Evolutionary conservation across 768 basidiomycete species (phyloP).

Genomic region (Mycena chlorophos): DNA sequence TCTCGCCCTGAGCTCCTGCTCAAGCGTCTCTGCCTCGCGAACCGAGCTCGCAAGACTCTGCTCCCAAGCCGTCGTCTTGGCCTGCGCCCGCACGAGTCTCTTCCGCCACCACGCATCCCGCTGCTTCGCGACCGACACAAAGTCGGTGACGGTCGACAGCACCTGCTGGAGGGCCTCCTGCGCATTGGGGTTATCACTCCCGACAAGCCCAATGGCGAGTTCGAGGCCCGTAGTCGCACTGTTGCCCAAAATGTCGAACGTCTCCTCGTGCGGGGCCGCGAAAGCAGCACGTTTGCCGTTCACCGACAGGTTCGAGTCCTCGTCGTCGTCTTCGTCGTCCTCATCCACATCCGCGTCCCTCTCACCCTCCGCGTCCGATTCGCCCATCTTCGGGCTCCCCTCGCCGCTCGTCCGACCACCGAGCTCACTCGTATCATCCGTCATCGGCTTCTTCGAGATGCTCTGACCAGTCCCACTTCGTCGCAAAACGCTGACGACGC

Average conservation of each 20-base stretch:
- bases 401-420: slow-evolving; percentile 11
- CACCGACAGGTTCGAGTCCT: slow-evolving; percentile 41
- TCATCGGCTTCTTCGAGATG: background rate
- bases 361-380: slow-evolving; percentile 25
- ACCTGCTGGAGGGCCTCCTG: slow-evolving; percentile 62
- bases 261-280: slow-evolving; percentile 57
- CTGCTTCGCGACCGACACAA: slow-evolving; percentile 65
- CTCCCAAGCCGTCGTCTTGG: slow-evolving; percentile 79
- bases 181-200: slow-evolving; percentile 32
- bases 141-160: slow-evolving; percentile 59
- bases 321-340: slow-evolving; percentile 28
- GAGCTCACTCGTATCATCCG: slow-evolving; percentile 12
- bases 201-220: slow-evolving; percentile 58
- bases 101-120: slow-evolving; percentile 81
- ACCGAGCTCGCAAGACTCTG: slow-evolving; percentile 86
- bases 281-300: slow-evolving; percentile 15
- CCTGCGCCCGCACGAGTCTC: slow-evolving; percentile 63
- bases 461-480: slow-evolving; percentile 3
- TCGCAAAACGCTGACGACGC: slow-evolving; percentile 16
- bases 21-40: slow-evolving; percentile 79
- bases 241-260: slow-evolving; percentile 70
- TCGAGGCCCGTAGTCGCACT: slow-evolving; percentile 76
- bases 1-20: slow-evolving; percentile 69
- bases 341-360: slow-evolving; percentile 23
- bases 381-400: slow-evolving; percentile 27